phyloP scores from a whole-genome alignment of 2,329 filamentous ascomycete genomes.

The Elsinoe perseae region DNA sequence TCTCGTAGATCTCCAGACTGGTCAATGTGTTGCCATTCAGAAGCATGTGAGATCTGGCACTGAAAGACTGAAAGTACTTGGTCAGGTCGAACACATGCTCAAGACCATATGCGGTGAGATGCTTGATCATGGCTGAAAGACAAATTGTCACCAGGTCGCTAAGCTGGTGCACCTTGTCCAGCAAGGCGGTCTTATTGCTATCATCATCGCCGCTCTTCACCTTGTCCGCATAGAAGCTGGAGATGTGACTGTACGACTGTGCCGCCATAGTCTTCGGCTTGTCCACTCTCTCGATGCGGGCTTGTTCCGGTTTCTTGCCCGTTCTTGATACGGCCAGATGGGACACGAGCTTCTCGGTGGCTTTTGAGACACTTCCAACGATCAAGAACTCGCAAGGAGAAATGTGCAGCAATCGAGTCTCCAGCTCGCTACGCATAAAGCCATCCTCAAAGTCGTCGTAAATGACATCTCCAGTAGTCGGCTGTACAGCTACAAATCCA shows the following conservation, averaged over 20 bases:
- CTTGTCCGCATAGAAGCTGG: constrained; percentile 85
- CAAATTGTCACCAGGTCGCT: constrained; percentile 84
- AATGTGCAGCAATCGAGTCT: constrained; percentile 90
- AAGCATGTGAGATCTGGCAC: constrained; percentile 87
- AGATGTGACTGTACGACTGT: constrained; percentile 80
- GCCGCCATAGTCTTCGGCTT: constrained; percentile 74
- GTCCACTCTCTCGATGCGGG: constrained; percentile 70
- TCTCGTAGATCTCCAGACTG: constrained; percentile 91
- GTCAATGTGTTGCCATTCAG: constrained; percentile 91
- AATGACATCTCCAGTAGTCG: constrained; percentile 89
- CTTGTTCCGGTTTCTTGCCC: constrained; percentile 86
- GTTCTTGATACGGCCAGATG: constrained; percentile 82
- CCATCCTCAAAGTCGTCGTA: constrained; percentile 95
- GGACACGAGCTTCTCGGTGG: constrained; percentile 83
- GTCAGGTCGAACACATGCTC: constrained; percentile 94
- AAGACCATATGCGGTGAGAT: constrained; percentile 83
- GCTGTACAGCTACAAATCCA: constrained; percentile 88
- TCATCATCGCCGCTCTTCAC: constrained; percentile 49
- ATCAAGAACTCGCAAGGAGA: constrained; percentile 92
- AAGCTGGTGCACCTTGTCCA: constrained; percentile 79
- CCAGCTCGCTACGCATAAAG: constrained; percentile 94
- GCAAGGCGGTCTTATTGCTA: constrained; percentile 48
- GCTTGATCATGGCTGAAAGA: constrained; percentile 90
- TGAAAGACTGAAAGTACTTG: constrained; percentile 95
- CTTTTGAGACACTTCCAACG: constrained; percentile 80